Evolutionary conservation across 805 yeast species (phyloP), one percentile per base, ranked within the genome.

Genomic region (Citeromyces nyonsensis): DNA sequence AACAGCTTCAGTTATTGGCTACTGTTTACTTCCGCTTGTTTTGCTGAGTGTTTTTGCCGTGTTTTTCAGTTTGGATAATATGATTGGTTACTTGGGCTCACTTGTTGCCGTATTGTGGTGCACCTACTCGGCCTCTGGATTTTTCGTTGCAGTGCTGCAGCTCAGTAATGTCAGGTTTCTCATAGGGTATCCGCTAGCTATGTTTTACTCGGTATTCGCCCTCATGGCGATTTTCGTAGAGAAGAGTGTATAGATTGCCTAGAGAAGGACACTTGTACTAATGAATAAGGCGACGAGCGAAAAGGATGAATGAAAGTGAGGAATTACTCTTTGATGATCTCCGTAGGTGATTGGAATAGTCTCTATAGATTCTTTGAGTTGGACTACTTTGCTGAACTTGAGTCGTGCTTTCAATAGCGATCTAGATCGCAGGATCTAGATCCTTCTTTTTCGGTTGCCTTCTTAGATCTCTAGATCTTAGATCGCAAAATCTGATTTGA

Each of bases 181-280:
- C 39, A 79, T 91, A 37, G 98, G 96, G 2, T 91, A 91, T 48
- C 98, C 98, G 2, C 62, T 91, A 45, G 75, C 80, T 10, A 71
- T 91, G 58, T 88, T 88, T 51, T 91, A 91, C 62, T 73, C 86
- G 36, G 86, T 88, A 3, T 91, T 91, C 63, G 95, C 96, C 24
- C 64, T 91, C 42, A 85, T 91, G 94, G 93, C 95, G 2, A 78
- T 91, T 24, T 91, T 91, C 39, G 58, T 45, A 8, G 59, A 53
- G 37, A 52, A 49, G 33, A 45, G 18, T 6, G 26, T 20, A 5
- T 32, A 26, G n/a, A 2, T 12, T 9, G n/a, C n/a, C n/a, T n/a
- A n/a, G n/a, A n/a, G n/a, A n/a, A n/a, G n/a, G n/a, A n/a, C n/a
- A n/a, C n/a, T n/a, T n/a, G n/a, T n/a, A n/a, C n/a, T n/a, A n/a